Evolutionary conservation across 148 eudicot genomes (phyloP).

Genomic region (Linanthus parryae): DNA sequence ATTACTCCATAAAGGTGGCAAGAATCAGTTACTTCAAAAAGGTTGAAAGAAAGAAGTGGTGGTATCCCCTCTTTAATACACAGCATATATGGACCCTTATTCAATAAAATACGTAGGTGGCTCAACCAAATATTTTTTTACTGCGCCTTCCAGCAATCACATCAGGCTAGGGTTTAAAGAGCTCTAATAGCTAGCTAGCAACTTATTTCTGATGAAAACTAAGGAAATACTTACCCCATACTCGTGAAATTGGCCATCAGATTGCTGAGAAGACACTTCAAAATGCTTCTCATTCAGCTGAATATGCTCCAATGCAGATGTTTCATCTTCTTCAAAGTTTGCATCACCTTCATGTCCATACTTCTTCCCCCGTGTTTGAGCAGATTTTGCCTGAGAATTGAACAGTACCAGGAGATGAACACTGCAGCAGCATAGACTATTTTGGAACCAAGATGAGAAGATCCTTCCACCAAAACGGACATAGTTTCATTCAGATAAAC

Average conservation of each 20-base stretch:
- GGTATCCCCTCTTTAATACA: too few species aligned
- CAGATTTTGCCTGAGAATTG: constrained; percentile 44
- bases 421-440: not conserved
- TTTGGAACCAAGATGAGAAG: not conserved
- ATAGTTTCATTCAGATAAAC: not conserved
- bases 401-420: not conserved
- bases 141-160: not conserved
- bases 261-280: constrained; percentile 39
- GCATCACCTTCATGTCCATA: constrained; percentile 57
- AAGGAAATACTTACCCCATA: constrained; percentile 35
- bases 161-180: not conserved
- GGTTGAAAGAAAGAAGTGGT: too few species aligned
- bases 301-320: constrained; percentile 43
- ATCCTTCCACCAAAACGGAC: not conserved
- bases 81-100: not conserved
- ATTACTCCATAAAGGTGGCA: too few species aligned
- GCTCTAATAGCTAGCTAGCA: too few species aligned
- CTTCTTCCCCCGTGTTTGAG: constrained; percentile 55
- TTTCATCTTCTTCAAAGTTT: constrained; percentile 48
- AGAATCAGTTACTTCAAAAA: too few species aligned
- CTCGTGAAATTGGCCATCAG: constrained; percentile 45
- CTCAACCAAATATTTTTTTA: not conserved
- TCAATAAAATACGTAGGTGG: not conserved
- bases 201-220: not conserved
- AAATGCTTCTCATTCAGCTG: constrained; percentile 40